phyloP scores from a whole-genome alignment of 1,284 basidiomycete species.

The Phylloboletellus chloephorus region DNA sequence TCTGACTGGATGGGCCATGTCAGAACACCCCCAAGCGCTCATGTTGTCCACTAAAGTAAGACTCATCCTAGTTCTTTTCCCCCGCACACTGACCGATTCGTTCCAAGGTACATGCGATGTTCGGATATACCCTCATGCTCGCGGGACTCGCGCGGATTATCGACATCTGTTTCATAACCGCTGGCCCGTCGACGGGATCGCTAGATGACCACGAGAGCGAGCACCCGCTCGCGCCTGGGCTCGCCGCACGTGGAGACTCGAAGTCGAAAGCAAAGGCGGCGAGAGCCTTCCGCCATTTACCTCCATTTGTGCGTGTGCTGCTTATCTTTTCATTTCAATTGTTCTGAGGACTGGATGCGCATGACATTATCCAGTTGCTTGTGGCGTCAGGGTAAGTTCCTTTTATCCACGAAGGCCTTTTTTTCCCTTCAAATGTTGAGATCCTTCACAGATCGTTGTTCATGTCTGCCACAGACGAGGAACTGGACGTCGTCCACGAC shows the following conservation, averaged over 20 bases:
- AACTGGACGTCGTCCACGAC: slow-evolving; percentile 63
- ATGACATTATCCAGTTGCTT: slow-evolving; percentile 48
- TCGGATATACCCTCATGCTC: slow-evolving; percentile 82
- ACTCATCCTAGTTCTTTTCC: background rate
- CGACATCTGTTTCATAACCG: slow-evolving; percentile 78
- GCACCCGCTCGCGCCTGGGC: slow-evolving; percentile 48
- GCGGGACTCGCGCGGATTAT: slow-evolving; percentile 81
- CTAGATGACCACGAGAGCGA: slow-evolving; percentile 51
- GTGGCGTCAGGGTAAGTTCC: slow-evolving; percentile 50
- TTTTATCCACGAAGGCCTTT: background rate
- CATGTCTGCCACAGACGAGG: slow-evolving; percentile 90
- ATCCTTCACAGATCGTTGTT: slow-evolving; percentile 56
- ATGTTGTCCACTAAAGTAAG: slow-evolving; percentile 77
- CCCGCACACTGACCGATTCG: slow-evolving; percentile 11
- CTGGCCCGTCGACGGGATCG: slow-evolving; percentile 28
- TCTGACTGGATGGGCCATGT: slow-evolving; percentile 94
- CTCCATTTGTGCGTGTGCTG: slow-evolving; percentile 68
- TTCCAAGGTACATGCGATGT: slow-evolving; percentile 70
- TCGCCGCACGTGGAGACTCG: slow-evolving; percentile 12
- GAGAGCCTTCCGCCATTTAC: slow-evolving; percentile 75
- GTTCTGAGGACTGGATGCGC: background rate
- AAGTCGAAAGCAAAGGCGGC: slow-evolving; percentile 37
- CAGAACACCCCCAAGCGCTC: slow-evolving; percentile 80
- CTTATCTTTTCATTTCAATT: background rate
- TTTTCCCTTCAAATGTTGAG: background rate